Evolutionary conservation across 805 yeast genomes (phyloP).

Genomic region (Hanseniaspora thailandica): DNA sequence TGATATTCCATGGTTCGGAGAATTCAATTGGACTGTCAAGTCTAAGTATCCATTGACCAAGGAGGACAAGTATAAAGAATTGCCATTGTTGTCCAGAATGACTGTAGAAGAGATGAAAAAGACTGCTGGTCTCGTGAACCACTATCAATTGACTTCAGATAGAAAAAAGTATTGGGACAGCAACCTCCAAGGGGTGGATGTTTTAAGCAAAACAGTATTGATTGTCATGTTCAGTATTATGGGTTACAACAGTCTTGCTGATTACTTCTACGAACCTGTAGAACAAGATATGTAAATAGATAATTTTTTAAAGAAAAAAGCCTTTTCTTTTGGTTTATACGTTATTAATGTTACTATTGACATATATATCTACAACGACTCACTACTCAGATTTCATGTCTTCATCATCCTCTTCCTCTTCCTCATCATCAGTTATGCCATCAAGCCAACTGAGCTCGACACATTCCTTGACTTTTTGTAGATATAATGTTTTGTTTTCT

Average conservation of each 20-base stretch:
- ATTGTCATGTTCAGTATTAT: neutral
- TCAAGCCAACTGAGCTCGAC: constrained; percentile 93
- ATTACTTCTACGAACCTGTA: constrained; percentile 16
- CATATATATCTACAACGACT: neutral
- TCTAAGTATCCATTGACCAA: constrained; percentile 54
- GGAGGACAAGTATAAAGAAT: constrained; percentile 28
- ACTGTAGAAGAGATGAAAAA: constrained; percentile 23
- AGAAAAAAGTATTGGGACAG: constrained; percentile 25
- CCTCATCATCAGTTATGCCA: constrained; percentile 39
- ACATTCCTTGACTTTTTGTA: constrained; percentile 82
- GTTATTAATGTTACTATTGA: neutral
- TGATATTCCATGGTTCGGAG: constrained; percentile 9
- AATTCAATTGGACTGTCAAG: constrained; percentile 34
- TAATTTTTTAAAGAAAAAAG: neutral
- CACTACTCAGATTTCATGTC: neutral
- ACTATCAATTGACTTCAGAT: constrained; percentile 15
- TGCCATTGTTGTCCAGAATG: constrained; percentile 20
- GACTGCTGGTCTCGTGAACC: constrained; percentile 18
- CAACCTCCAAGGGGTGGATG: constrained; percentile 20
- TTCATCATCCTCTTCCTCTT: constrained; percentile 26
- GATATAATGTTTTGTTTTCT: constrained; percentile 88
- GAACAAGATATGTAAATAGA: constrained; percentile 23
- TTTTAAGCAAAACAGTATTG: constrained; percentile 28
- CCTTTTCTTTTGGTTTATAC: neutral
- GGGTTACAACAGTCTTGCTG: neutral